Evolutionary conservation across 768 basidiomycete species (phyloP).

Genomic region (Boletus rubescentipes): DNA sequence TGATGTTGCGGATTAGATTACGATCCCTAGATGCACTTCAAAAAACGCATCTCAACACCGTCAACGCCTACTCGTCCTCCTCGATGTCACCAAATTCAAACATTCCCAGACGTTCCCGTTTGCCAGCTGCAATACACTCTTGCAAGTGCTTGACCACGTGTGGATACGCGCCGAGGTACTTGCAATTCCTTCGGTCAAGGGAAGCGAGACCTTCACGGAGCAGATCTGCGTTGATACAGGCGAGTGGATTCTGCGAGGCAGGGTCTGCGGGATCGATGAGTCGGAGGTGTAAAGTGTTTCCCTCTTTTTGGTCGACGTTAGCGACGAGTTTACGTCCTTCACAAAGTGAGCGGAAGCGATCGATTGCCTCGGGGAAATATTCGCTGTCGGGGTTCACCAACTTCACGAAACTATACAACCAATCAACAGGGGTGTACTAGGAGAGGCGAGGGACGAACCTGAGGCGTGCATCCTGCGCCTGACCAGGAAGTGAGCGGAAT

Average conservation of each 20-base stretch:
- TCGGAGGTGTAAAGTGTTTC: slow-evolving; percentile 76
- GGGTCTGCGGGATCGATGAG: slow-evolving; percentile 89
- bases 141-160: slow-evolving; percentile 64
- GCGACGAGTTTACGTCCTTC: slow-evolving; percentile 96
- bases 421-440: not conserved
- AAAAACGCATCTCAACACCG: slow-evolving; percentile 15
- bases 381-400: slow-evolving; percentile 80
- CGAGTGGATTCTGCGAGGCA: slow-evolving; percentile 61
- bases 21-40: slow-evolving; percentile 11
- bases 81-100: slow-evolving; percentile 92
- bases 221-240: slow-evolving; percentile 87
- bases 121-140: slow-evolving; percentile 60
- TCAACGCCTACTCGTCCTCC: slow-evolving; percentile 58
- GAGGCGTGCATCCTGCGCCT: slow-evolving; percentile 92
- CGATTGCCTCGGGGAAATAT: slow-evolving; percentile 80
- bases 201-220: slow-evolving; percentile 84
- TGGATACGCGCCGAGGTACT: slow-evolving; percentile 70
- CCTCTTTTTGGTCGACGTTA: slow-evolving; percentile 89
- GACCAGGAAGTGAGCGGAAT: slow-evolving; percentile 88
- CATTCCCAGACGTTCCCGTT: slow-evolving; percentile 75
- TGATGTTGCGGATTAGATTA: slow-evolving; percentile 14
- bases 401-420: slow-evolving; percentile 71
- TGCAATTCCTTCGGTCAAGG: slow-evolving; percentile 76
- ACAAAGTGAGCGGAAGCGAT: slow-evolving; percentile 80
- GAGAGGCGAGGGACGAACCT: slow-evolving; percentile 46